phyloP scores from a whole-genome alignment of 306 rosid genomes.

The Canavalia gladiata region DNA sequence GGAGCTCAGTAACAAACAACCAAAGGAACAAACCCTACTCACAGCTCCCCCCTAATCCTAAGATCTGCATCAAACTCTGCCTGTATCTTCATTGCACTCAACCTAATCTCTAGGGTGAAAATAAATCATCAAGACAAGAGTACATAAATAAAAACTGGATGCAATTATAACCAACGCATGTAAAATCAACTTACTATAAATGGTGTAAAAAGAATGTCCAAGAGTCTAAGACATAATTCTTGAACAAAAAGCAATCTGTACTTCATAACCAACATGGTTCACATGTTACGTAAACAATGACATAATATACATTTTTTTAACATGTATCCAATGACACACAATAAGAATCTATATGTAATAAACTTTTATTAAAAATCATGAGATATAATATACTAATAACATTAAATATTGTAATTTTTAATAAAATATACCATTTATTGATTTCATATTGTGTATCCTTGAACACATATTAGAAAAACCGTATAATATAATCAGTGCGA shows the following conservation, averaged over 20 bases:
- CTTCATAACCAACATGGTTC: not conserved
- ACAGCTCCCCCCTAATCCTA: not conserved
- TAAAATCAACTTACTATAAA: slow-evolving; percentile 5
- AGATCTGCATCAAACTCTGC: slow-evolving; percentile 8
- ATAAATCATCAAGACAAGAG: not conserved
- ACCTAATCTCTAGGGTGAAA: not conserved
- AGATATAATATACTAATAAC: no score
- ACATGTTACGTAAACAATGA: not conserved
- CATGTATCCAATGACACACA: no score
- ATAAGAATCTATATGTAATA: no score
- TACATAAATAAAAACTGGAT: not conserved
- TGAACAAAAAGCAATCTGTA: not conserved
- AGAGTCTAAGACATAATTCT: not conserved
- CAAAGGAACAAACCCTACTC: not conserved
- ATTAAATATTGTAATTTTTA: no score
- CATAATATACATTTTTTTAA: no score
- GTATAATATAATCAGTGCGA: not conserved
- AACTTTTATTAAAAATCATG: no score
- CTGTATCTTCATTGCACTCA: not conserved
- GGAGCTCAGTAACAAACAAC: not conserved
- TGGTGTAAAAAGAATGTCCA: not conserved
- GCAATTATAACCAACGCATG: slow-evolving; percentile 1
- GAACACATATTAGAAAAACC: no score
- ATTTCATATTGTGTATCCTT: no score
- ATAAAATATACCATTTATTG: no score